Base-by-base conservation (phyloP, 1,284 basidiomycete species). In the Pascua guehoae region DNA sequence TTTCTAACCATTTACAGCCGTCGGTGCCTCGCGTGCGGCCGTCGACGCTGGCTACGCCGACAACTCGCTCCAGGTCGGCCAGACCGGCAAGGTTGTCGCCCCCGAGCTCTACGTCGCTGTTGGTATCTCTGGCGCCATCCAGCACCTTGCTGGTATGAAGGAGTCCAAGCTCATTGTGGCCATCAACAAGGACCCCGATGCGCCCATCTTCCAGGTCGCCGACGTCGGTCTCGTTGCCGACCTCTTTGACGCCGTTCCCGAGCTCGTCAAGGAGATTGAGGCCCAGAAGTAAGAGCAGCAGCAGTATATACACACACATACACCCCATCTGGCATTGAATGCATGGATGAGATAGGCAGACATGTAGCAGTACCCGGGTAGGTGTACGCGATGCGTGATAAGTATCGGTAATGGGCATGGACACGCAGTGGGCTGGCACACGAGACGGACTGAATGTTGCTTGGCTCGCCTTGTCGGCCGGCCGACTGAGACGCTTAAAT, bases 81-180 rank as follows among this genome's bases (percentile, higher is more conserved):
- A 99, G 81, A 99, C 96, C 0, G 96, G 96, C 59, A 98, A 98
- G 79, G 81, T 83, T 60, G 60, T 71, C 60, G 47, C 51, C 36
- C 45, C 55, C 46, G 90, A 97, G 76, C 81, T 98, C 56, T 98
- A 98, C 79, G 84, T 98, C 72, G 96, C 96, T 14, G 78, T 98
- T 49, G 96, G 96, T 61, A 98, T 99, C 70, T 96, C 91, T 37
- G 96, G 96, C 46, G 96, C 93, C 18, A 98, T 98, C 69, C 96
- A 99, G 79, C 96, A 98, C 81, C 81, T 98, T 61, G 96, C 96
- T 36, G 96, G 96, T 38, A 99, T 98, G 96, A 98, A 98, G 78
- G 96, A 98, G 76, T 93, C 90, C 16, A 98, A 98, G 81, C 82
- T 97, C 68, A 99, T 99, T 65, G 94, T 97, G 36, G 95, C 96